Percentiles rank a stretch among this genome's conserved stretches.
These are phyloP conservation scores for Cladosporium sp. DNA, from an alignment of 2,329 filamentous ascomycete species.

Conservation along the genomic window DNA sequence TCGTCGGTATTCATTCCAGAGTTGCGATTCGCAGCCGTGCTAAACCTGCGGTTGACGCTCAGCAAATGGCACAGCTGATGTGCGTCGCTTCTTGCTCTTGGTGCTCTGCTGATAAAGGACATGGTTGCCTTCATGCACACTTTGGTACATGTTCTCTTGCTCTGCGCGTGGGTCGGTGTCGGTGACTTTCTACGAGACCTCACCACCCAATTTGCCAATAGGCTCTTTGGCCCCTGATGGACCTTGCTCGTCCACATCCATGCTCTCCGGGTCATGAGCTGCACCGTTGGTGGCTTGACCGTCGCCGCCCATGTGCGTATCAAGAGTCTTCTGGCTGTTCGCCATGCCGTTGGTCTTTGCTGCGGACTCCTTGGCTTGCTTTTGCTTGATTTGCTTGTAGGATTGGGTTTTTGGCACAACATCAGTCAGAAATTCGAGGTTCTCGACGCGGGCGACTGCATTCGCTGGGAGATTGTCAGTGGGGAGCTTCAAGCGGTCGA, in stretches of 20 bases:
- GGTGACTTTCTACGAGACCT: background rate
- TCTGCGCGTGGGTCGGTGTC: background rate
- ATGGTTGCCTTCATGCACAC: constrained; percentile 4
- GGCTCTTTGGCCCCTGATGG: background rate
- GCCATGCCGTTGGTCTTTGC: constrained; percentile 10
- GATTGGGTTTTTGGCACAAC: constrained; percentile 82
- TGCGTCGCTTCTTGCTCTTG: too few relatives aligned
- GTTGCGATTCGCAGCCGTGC: too few relatives aligned
- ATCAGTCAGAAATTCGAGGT: constrained; percentile 91
- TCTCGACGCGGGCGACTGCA: constrained; percentile 83
- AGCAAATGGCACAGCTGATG: too few relatives aligned
- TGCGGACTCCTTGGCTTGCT: constrained; percentile 26
- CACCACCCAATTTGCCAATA: background rate
- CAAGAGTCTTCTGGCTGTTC: constrained; percentile 18
- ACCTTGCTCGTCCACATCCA: constrained; percentile 22
- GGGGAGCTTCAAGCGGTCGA: background rate
- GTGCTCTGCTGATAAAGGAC: too few relatives aligned
- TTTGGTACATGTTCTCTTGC: constrained; percentile 1
- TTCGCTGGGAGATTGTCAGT: constrained; percentile 53
- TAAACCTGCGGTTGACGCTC: too few relatives aligned
- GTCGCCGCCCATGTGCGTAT: constrained; percentile 17
- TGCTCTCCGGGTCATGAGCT: constrained; percentile 16
- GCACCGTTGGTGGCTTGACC: constrained; percentile 22
- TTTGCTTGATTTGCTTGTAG: constrained; percentile 73
- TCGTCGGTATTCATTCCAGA: background rate